Evolutionary conservation across 208 protist genomes (phyloP).

Genomic region (Histomonas meleagridis): DNA sequence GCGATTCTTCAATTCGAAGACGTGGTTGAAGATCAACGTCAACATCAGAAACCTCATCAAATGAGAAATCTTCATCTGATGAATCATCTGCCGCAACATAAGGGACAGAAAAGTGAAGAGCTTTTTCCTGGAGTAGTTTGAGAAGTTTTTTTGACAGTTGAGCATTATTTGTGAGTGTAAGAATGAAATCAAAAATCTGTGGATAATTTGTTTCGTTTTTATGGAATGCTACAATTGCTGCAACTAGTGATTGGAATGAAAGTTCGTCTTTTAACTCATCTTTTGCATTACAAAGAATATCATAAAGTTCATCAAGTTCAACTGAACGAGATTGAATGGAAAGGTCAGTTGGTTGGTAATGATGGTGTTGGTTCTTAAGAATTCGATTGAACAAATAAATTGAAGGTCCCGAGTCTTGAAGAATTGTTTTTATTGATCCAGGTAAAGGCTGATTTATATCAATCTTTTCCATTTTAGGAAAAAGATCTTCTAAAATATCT

Average conservation of each 20-base stretch:
- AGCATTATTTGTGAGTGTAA: not conserved
- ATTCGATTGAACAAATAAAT: not conserved
- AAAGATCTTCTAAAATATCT: not conserved
- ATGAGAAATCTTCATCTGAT: not conserved
- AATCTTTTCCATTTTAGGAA: not conserved
- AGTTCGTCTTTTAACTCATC: not conserved
- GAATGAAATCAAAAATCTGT: not conserved
- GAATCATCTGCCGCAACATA: not conserved
- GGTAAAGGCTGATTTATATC: not conserved
- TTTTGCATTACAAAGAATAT: not conserved
- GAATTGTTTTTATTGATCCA: not conserved
- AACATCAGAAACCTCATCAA: not conserved
- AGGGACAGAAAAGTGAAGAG: not conserved
- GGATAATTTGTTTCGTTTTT: constrained; percentile 2
- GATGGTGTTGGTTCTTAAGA: not conserved
- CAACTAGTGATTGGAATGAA: not conserved
- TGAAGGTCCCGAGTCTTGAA: not conserved
- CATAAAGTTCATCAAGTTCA: not conserved
- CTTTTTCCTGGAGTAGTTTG: not conserved
- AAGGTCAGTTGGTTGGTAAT: not conserved
- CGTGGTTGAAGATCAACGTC: not conserved
- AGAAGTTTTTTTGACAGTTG: not conserved
- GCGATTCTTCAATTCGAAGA: not conserved
- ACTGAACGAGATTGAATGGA: not conserved
- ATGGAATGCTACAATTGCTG: not conserved